phyloP scores from a whole-genome alignment of 2,329 filamentous ascomycete genomes.

The Rosellinia necatrix region DNA sequence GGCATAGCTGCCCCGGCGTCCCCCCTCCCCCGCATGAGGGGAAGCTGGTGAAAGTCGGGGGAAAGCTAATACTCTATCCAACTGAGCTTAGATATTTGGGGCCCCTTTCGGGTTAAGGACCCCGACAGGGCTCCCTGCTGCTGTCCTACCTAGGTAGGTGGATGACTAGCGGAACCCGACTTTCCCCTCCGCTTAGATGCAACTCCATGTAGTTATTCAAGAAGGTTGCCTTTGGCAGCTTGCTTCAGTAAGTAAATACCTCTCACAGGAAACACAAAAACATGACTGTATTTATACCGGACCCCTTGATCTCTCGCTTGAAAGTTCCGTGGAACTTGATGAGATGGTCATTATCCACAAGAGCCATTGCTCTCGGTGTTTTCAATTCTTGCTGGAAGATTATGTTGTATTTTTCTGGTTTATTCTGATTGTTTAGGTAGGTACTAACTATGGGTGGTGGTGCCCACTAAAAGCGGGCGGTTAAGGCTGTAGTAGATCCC shows the following conservation, averaged over 20 bases:
- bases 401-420: too few species aligned
- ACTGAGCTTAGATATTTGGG: too few species aligned
- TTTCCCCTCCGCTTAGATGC: too few species aligned
- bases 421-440: too few species aligned
- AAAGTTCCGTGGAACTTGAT: neutral
- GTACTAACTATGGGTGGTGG: neutral
- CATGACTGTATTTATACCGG: neutral
- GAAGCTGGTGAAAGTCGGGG: too few species aligned
- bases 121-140: too few species aligned
- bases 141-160: too few species aligned
- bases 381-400: neutral
- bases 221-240: neutral
- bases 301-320: neutral
- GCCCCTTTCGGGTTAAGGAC: too few species aligned
- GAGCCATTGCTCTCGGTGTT: neutral
- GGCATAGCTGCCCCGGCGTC: neutral
- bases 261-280: neutral
- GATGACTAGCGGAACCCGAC: too few species aligned
- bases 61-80: too few species aligned
- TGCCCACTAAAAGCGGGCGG: too few species aligned
- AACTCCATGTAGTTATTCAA: neutral
- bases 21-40: conserved; percentile 19
- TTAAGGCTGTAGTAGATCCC: too few species aligned
- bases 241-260: neutral
- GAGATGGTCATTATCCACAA: neutral